phyloP scores from a whole-genome alignment of 1,284 basidiomycete species.

The Anthracocystis panici-leucophaei region DNA sequence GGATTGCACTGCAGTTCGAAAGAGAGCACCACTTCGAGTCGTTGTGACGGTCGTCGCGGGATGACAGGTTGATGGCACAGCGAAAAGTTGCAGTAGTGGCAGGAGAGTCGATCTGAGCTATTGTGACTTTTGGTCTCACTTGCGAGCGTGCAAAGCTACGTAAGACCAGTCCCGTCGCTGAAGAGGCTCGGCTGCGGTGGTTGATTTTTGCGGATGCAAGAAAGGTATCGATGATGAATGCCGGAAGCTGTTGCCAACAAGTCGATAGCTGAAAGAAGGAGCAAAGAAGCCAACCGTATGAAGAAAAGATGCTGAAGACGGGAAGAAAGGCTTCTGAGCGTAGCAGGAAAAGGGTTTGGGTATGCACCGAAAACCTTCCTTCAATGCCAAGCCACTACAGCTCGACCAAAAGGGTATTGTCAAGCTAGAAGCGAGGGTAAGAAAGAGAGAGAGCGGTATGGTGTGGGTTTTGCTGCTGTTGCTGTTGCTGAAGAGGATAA shows the following conservation, averaged over 20 bases:
- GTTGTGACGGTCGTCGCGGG: neutral
- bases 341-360: slow-evolving; percentile 1
- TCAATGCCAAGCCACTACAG: neutral
- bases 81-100: neutral
- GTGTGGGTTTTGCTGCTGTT: neutral
- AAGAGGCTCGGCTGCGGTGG: no score
- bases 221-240: slow-evolving; percentile 9
- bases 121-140: neutral
- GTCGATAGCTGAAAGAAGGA: slow-evolving; percentile 5
- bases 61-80: neutral
- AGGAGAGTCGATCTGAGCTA: no score
- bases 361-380: slow-evolving; percentile 3
- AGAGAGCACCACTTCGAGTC: neutral
- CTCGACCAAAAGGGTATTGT: slow-evolving; percentile 3
- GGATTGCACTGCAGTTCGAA: neutral
- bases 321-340: neutral
- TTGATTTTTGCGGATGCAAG: neutral
- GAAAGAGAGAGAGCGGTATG: neutral
- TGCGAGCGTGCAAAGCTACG: neutral
- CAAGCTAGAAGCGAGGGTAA: neutral
- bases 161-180: neutral
- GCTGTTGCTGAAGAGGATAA: neutral
- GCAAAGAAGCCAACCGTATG: neutral
- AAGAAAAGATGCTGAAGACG: slow-evolving; percentile 3
- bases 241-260: neutral